Evolutionary conservation across 2,329 filamentous ascomycete species (phyloP), one percentile per base, ranked within the genome.

Genomic region (Waltergamsia citrina): DNA sequence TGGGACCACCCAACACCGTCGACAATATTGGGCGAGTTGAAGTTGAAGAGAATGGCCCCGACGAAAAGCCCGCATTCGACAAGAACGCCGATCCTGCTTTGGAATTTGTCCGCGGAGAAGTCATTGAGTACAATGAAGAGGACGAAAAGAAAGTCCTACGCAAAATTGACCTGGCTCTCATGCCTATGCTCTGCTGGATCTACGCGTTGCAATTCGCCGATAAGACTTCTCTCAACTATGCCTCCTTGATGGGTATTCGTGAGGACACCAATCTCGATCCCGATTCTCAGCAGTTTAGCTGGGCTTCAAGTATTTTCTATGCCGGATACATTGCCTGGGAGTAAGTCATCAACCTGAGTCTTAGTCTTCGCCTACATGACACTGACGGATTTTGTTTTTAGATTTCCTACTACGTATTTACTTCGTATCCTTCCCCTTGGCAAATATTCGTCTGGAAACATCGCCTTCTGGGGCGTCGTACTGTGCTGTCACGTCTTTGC

Each of bases 401-500:
- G 29, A 32, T 63, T 60, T 35, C 60, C 60, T 1, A 59, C 60
- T 21, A 56, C 56, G 6, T 46, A 48, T 33, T 35, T 53, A 19
- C 40, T 57, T 25, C 48, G 52, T 39, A 32, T 44, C 33, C 44
- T 56, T 5, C 54, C 53, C n/a, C 38, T 57, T 5, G 55, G 45
- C 28, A 58, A 55, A 26, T 56, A 54, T 34, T 46, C 58, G 5
- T 55, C 55, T 0, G 43, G 44, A 8, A 57, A 57, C 36, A 48
- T 59, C 17, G 43, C 59, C 5, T 45, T 59, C 17, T 68, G 65
- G 64, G 63, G 63, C 1, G 42, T 49, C 3, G 46, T 50, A 3
- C 43, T 52, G 6, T 35, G 39, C 4, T 45, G 42, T 25, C 44
- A 48, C 33, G 41, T 41, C 11, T 40, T 41, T 12, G 39, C 35